Percentiles rank a stretch among this genome's conserved stretches.
These are phyloP conservation scores for Hibiscus mutabilis DNA, from an alignment of 345 rosid species.

Conservation along the genomic window DNA sequence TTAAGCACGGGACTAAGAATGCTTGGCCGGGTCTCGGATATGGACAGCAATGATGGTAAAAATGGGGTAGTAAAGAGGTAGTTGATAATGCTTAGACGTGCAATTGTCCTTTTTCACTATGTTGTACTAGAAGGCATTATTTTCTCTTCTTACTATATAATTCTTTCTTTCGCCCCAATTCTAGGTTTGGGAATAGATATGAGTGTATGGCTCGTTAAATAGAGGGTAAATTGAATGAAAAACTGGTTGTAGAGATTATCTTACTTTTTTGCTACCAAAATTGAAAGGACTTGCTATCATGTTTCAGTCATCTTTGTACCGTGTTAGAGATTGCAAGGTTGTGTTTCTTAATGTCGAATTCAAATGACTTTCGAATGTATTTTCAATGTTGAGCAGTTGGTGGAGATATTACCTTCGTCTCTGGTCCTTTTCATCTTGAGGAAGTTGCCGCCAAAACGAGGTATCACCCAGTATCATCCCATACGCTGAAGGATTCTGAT, in stretches of 20 bases:
- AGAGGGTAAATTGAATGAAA: too few relatives aligned
- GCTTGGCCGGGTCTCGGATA: background rate
- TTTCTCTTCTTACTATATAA: background rate
- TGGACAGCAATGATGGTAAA: too few relatives aligned
- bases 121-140: background rate
- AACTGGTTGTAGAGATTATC: too few relatives aligned
- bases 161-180: too few relatives aligned
- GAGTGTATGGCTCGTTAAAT: too few relatives aligned
- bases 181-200: background rate
- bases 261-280: too few relatives aligned
- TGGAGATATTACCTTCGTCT: slow-evolving; percentile 81
- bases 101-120: background rate
- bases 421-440: slow-evolving; percentile 84
- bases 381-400: slow-evolving; percentile 41
- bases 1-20: too few relatives aligned
- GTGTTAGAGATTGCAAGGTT: background rate
- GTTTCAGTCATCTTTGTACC: background rate
- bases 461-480: slow-evolving; percentile 72
- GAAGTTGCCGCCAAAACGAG: slow-evolving; percentile 90
- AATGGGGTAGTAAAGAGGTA: too few relatives aligned
- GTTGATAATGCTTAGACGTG: background rate
- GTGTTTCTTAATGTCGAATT: background rate
- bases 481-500: slow-evolving; percentile 39
- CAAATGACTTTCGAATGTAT: background rate
- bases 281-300: background rate